Percentiles rank a stretch among this genome's conserved stretches.
phyloP scores from a whole-genome alignment of 1,139 yeast species.

The Candida tropicalis region DNA sequence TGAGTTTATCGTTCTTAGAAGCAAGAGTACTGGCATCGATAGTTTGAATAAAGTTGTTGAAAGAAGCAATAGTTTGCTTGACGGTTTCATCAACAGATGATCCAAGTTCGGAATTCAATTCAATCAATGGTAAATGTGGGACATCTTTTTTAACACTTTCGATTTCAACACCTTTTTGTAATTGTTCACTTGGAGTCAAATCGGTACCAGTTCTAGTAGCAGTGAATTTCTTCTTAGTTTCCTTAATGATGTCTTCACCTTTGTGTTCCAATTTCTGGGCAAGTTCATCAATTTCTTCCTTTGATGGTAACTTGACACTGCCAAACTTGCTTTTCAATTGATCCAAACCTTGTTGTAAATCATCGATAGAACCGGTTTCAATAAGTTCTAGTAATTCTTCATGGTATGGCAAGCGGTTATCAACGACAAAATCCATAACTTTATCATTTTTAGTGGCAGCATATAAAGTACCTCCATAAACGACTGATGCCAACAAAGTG shows the following conservation, averaged over 20 bases:
- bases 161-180: constrained; percentile 45
- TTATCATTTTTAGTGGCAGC: constrained; percentile 49
- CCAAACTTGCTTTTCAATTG: constrained; percentile 24
- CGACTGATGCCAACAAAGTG: constrained; percentile 30
- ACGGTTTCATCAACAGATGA: constrained; percentile 48
- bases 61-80: constrained; percentile 46
- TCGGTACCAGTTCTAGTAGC: constrained; percentile 14
- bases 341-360: constrained; percentile 26
- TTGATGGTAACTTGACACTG: constrained; percentile 33
- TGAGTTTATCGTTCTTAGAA: constrained; percentile 30
- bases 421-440: constrained; percentile 50
- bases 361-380: constrained; percentile 43
- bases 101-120: constrained; percentile 24
- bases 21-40: constrained; percentile 46
- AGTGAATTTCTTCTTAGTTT: constrained; percentile 36
- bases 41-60: constrained; percentile 54
- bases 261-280: constrained; percentile 36
- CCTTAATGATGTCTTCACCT: constrained; percentile 40
- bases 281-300: constrained; percentile 35
- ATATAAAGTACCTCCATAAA: constrained; percentile 44
- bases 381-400: constrained; percentile 45
- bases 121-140: constrained; percentile 40
- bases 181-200: constrained; percentile 47
- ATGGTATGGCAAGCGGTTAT: constrained; percentile 47
- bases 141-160: constrained; percentile 37